These are phyloP conservation scores for Pichia paraexigua DNA, from an alignment of 805 yeast genomes.

Conservation along the genomic window DNA sequence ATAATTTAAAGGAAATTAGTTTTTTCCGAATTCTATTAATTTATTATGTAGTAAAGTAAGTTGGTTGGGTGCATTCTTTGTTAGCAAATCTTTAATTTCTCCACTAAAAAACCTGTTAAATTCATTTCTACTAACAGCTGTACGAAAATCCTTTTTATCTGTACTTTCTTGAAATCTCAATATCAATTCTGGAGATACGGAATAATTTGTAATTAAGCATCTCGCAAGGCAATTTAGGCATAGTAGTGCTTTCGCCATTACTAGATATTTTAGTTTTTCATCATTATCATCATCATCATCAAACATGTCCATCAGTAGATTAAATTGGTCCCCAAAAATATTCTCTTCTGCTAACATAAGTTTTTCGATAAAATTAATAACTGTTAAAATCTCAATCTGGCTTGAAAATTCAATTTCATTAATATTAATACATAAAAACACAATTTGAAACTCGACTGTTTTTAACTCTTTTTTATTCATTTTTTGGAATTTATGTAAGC, in stretches of 20 bases:
- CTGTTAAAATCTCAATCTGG: slow-evolving; percentile 43
- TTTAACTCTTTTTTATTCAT: slow-evolving; percentile 3
- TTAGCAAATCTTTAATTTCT: slow-evolving; percentile 9
- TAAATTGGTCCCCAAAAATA: slow-evolving; percentile 15
- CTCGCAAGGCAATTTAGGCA: slow-evolving; percentile 12
- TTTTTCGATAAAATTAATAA: slow-evolving; percentile 39
- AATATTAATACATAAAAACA: slow-evolving; percentile 34
- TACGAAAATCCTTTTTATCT: slow-evolving; percentile 14
- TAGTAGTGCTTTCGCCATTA: slow-evolving; percentile 14
- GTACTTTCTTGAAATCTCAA: slow-evolving; percentile 17
- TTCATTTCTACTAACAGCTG: background rate
- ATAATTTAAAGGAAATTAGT: background rate
- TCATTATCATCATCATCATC: slow-evolving; percentile 12
- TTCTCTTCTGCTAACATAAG: slow-evolving; percentile 35
- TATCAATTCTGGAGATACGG: slow-evolving; percentile 15
- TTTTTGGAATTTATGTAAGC: slow-evolving; percentile 12
- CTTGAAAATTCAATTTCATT: slow-evolving; percentile 31
- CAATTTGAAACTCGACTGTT: slow-evolving; percentile 22
- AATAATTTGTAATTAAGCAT: slow-evolving; percentile 14
- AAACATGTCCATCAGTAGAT: slow-evolving; percentile 10
- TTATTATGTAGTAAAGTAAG: slow-evolving; percentile 5
- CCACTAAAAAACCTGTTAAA: slow-evolving; percentile 4
- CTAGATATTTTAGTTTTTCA: slow-evolving; percentile 6
- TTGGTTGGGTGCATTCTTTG: slow-evolving; percentile 1
- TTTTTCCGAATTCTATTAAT: slow-evolving; percentile 3